Percentiles rank a stretch among this genome's conserved stretches.
Conservation (phyloP, 1,284 basidiomycete genomes). For the Apiotrichum veenhuisii region DNA sequence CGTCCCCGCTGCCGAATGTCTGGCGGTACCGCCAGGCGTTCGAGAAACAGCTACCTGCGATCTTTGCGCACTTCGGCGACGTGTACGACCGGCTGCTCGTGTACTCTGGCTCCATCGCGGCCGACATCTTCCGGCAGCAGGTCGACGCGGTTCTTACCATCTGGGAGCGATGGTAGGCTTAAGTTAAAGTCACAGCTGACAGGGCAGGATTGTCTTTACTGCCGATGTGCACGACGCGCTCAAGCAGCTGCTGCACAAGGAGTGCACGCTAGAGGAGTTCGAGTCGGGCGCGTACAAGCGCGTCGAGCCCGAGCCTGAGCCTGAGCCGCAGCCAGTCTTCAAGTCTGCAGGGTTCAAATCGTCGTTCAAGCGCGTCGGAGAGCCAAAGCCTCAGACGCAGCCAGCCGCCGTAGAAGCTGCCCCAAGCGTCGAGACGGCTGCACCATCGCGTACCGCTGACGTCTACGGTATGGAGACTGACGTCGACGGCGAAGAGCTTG, state of each 20-base stretch:
- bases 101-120: conserved; percentile 78
- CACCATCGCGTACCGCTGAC: too few relatives aligned
- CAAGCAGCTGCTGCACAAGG: conserved; percentile 67
- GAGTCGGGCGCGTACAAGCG: background rate
- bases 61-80: conserved; percentile 88
- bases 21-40: conserved; percentile 94
- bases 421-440: background rate
- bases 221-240: conserved; percentile 73
- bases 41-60: conserved; percentile 75
- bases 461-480: background rate
- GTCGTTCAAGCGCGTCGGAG: conserved; percentile 43
- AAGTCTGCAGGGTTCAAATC: conserved; percentile 64
- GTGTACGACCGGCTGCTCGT: conserved; percentile 77
- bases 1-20: conserved; percentile 51
- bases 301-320: conserved; percentile 3
- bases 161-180: conserved; percentile 80
- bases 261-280: conserved; percentile 23
- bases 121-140: conserved; percentile 87
- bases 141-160: conserved; percentile 78
- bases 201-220: conserved; percentile 71
- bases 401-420: background rate
- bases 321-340: conserved; percentile 59
- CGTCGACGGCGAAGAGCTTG: background rate
- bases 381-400: conserved; percentile 16
- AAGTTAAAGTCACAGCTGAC: conserved; percentile 5